Evolutionary conservation across 768 basidiomycete genomes (phyloP), one percentile per base, ranked within the genome.

Genomic region (Suillus occidentalis): DNA sequence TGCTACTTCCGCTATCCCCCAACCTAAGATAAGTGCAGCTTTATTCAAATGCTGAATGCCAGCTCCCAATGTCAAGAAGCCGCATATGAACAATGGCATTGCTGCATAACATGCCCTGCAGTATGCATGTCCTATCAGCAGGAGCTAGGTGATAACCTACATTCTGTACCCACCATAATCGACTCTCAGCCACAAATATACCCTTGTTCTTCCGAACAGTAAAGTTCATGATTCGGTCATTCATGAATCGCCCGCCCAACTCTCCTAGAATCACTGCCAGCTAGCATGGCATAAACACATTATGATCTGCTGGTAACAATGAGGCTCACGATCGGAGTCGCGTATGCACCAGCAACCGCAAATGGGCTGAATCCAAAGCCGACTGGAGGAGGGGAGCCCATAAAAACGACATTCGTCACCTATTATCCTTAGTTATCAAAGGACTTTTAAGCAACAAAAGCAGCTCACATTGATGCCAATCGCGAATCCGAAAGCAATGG

Each of bases 321-420:
- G 36, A 42, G 18, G 67, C 78, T 0, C 50, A 82, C 82, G 66
- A 85, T 81, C 0, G 78, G 82, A 3, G 83, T 82, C 36, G 77
- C 79, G 66, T 82, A 82, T 28, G 72, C 71, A n/a, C 81, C 82
- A 14, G 84, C 76, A 37, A 81, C 75, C 6, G 72, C 70, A 65
- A 78, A 76, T 63, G 75, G 77, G 42, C 67, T 75, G 71, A 81
- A 83, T 1, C 82, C 84, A 63, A 81, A 87, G 1, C 84, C 86
- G 6, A 75, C 66, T 0, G 85, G 84, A 0, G 75, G 67, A 0
- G 83, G 82, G 2, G 76, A 74, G 5, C 81, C 84, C 6, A 86
- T 72, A 72, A 87, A 87, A 6, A 86, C 83, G 0, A 81, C 84
- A 49, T 84, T 84, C 7, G 86, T 87, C 22, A 84, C 83, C 80